These are phyloP conservation scores for Chlorella sp. DNA, from an alignment of 139 green algal species.

Conservation along the genomic window DNA sequence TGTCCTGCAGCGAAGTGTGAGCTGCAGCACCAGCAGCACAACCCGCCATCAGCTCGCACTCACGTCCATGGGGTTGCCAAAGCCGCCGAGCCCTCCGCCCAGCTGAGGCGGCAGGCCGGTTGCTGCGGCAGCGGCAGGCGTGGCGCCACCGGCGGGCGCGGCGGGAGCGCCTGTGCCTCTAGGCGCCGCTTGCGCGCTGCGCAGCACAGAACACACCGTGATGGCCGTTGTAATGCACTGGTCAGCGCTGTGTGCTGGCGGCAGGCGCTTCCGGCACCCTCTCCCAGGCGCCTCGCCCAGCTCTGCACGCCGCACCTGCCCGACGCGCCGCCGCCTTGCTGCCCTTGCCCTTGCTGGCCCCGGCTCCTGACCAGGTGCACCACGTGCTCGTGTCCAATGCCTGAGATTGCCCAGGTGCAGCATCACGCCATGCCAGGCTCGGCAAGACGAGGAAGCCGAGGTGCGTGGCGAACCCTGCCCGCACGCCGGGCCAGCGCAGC, in stretches of 20 bases:
- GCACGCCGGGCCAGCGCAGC: too few species aligned
- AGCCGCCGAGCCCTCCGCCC: too few species aligned
- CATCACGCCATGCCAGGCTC: too few species aligned
- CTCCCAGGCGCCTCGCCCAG: background rate
- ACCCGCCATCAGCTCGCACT: too few species aligned
- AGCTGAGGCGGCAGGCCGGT: background rate
- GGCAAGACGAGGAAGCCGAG: too few species aligned
- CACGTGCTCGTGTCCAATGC: conserved; percentile 56
- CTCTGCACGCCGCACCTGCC: background rate
- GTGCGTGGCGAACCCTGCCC: too few species aligned
- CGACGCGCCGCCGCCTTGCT: background rate
- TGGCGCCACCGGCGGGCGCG: too few species aligned
- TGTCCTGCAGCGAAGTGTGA: background rate
- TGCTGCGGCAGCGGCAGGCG: background rate
- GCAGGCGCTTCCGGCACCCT: background rate
- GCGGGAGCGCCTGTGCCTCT: too few species aligned
- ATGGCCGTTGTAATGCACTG: background rate
- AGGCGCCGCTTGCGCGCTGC: background rate
- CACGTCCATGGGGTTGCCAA: background rate
- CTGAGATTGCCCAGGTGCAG: too few species aligned
- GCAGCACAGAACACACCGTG: background rate
- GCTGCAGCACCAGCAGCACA: background rate
- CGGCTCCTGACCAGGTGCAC: conserved; percentile 58
- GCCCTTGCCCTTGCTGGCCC: background rate
- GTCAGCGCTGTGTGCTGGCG: background rate